Evolutionary conservation across 495 filamentous ascomycete genomes (phyloP).

Genomic region (Trichoderma asperelloides): DNA sequence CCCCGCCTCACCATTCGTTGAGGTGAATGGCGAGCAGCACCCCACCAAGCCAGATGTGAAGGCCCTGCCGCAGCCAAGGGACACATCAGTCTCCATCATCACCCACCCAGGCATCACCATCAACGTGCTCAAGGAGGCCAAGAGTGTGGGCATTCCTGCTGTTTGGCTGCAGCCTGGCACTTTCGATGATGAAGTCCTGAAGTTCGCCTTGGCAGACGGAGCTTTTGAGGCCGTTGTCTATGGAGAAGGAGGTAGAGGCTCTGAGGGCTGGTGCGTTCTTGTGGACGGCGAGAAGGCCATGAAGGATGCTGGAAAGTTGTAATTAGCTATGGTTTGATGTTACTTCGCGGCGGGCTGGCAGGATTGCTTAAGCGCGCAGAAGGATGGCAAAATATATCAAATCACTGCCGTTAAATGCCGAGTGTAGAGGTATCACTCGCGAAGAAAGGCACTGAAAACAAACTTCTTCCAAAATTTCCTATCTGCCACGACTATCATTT

Average conservation of each 20-base stretch:
- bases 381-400: no score
- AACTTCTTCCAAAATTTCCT: no score
- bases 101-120: conserved; percentile 73
- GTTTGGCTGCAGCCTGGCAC: conserved; percentile 93
- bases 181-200: conserved; percentile 64
- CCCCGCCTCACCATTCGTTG: conserved; percentile 55
- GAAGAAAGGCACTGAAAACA: no score
- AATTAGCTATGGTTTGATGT: neutral
- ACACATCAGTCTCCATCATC: conserved; percentile 77
- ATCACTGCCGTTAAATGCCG: no score
- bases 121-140: conserved; percentile 66
- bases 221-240: conserved; percentile 59
- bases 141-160: conserved; percentile 63
- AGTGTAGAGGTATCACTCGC: no score
- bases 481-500: no score
- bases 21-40: conserved; percentile 40
- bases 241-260: conserved; percentile 55
- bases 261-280: conserved; percentile 85
- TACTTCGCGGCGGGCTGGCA: no score
- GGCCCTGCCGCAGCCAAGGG: conserved; percentile 50
- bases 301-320: conserved; percentile 45
- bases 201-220: conserved; percentile 48
- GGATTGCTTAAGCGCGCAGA: no score
- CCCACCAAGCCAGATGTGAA: conserved; percentile 56
- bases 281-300: conserved; percentile 76